phyloP scores from a whole-genome alignment of 495 filamentous ascomycete species.

The Ascobolus immersus region DNA sequence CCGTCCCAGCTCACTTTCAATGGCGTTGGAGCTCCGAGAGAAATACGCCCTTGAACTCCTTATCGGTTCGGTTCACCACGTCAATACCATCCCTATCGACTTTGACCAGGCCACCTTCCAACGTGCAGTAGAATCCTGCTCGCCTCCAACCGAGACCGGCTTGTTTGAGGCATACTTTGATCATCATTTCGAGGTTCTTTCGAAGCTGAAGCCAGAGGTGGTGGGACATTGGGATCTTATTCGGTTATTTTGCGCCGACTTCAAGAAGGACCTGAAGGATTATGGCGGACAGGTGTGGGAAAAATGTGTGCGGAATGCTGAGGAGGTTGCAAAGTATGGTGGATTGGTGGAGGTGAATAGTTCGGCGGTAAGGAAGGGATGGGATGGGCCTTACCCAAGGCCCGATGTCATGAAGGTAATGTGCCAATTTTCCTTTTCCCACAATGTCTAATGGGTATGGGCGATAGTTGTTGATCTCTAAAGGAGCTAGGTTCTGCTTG shows the following conservation, averaged over 20 bases:
- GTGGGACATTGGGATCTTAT: constrained; percentile 92
- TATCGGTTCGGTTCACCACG: constrained; percentile 77
- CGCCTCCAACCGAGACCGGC: constrained; percentile 36
- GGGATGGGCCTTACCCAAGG: constrained; percentile 71
- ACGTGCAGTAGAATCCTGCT: constrained; percentile 18
- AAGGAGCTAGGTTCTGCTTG: constrained; percentile 59
- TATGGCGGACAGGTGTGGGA: constrained; percentile 39
- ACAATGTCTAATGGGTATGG: background rate
- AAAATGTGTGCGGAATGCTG: constrained; percentile 45
- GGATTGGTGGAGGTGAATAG: constrained; percentile 77
- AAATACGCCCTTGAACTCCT: constrained; percentile 56
- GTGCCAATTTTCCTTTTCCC: background rate
- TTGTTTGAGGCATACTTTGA: constrained; percentile 70
- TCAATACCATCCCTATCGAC: constrained; percentile 66
- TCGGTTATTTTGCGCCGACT: constrained; percentile 45
- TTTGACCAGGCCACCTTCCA: constrained; percentile 45
- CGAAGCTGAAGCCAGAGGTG: constrained; percentile 42
- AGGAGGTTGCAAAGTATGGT: constrained; percentile 40
- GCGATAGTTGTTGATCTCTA: constrained; percentile 28
- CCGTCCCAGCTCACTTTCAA: constrained; percentile 31
- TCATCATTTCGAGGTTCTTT: constrained; percentile 57
- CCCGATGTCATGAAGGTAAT: constrained; percentile 48
- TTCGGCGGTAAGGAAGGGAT: constrained; percentile 61
- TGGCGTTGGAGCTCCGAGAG: constrained; percentile 33
- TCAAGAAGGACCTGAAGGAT: constrained; percentile 28